Evolutionary conservation across 768 basidiomycete species (phyloP).

Genomic region (Panellus pusillus): DNA sequence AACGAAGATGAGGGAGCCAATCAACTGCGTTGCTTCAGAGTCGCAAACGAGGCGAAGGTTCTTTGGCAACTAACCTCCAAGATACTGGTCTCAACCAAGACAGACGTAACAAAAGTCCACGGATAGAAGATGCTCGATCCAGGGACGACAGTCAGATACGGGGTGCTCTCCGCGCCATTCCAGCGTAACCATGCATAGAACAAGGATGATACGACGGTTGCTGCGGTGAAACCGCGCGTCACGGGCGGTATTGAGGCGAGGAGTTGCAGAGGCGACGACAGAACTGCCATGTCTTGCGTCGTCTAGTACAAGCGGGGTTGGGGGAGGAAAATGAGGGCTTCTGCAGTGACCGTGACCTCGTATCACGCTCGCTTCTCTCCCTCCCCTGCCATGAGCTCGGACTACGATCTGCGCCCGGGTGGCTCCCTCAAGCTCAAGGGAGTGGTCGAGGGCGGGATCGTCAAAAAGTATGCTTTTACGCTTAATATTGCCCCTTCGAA

Average conservation of each 20-base stretch:
- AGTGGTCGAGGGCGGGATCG: slow-evolving; percentile 73
- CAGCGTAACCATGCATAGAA: slow-evolving; percentile 68
- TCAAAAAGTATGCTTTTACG: slow-evolving; percentile 68
- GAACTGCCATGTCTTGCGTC: slow-evolving; percentile 59
- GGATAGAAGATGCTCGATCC: slow-evolving; percentile 82
- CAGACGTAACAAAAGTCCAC: slow-evolving; percentile 92
- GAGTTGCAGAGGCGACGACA: slow-evolving; percentile 70
- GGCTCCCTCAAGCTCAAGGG: slow-evolving; percentile 91
- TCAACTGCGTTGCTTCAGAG: slow-evolving; percentile 50
- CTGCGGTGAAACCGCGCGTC: slow-evolving; percentile 69
- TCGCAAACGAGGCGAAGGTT: slow-evolving; percentile 2
- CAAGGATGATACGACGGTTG: slow-evolving; percentile 57
- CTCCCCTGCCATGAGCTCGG: slow-evolving; percentile 53
- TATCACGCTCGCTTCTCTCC: slow-evolving; percentile 12
- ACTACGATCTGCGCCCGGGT: slow-evolving; percentile 82
- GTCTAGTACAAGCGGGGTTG: slow-evolving; percentile 10
- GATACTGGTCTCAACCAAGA: slow-evolving; percentile 80
- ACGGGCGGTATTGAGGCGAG: slow-evolving; percentile 75
- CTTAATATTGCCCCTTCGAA: slow-evolving; percentile 9
- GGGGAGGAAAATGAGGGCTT: slow-evolving; percentile 8
- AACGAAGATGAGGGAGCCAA: slow-evolving; percentile 72
- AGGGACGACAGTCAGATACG: slow-evolving; percentile 80
- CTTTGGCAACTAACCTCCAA: slow-evolving; percentile 65
- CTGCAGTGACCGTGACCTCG: neutral
- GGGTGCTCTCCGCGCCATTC: slow-evolving; percentile 45